Base-by-base conservation (phyloP, 306 rosid species). In the Ochetophila trinervis region DNA sequence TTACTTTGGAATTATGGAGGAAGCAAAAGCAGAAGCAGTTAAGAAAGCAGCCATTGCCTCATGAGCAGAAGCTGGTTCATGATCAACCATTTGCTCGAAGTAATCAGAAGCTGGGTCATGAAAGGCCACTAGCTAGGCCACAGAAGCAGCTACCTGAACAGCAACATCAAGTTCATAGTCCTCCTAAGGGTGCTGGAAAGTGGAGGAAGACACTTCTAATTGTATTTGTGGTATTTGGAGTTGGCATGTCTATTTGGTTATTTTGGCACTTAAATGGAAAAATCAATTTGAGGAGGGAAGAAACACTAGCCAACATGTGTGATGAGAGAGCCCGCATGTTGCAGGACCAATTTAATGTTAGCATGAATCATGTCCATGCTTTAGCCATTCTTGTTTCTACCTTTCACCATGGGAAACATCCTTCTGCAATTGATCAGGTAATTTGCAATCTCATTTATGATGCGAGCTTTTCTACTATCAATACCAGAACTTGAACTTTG, bases 241-340 rank as follows among this genome's bases (percentile, higher is more conserved):
- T 87, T 18, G 15, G 64, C 48, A 66, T 42, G 6, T 86, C 98
- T 16, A 35, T 73, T 74, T 87, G 91, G 91, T 69, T 87, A 68
- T 90, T 79, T 65, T 82, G 87, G 86, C 72, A 80, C 83, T 75
- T 86, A 66, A 74, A 69, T 72, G 66, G 21, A 20, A 81, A 81
- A 45, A 78, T 82, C 55, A 65, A 42, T 70, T 67, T 62, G 72
- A 74, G 89, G 85, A 87, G 96, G 72, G 81, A 76, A 73, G 91
- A 85, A 74, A 86, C 90, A 74, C 98, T 93, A 48, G 21, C 91
- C 68, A 93, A 76, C 77, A 92, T 93, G 98, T 93, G 98, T 67
- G 98, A 93, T 51, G 98, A 93, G 78, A 86, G 98, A 61, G 97
- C 99, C 51, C 82, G 97, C 53, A 89, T 93, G 99, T 75, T 93